These are phyloP conservation scores for Akanthomyces dipterigenus DNA, from an alignment of 2,329 filamentous ascomycete species.

Conservation along the genomic window DNA sequence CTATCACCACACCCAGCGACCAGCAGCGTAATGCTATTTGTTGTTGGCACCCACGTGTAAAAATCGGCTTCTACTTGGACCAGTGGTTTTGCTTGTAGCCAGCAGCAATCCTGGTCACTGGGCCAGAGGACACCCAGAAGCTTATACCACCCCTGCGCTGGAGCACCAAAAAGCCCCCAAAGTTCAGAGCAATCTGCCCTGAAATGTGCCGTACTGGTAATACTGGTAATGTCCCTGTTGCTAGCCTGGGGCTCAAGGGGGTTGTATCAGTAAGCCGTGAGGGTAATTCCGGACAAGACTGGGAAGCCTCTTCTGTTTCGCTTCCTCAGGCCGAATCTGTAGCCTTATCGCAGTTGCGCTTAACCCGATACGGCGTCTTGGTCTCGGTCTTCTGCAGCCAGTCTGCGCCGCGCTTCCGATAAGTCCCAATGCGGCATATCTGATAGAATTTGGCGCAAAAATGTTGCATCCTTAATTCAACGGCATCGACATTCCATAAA, in stretches of 20 bases:
- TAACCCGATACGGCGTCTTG: conserved; percentile 5
- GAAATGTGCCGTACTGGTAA: background rate
- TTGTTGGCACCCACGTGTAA: conserved; percentile 8
- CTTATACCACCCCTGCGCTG: background rate
- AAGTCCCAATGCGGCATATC: conserved; percentile 14
- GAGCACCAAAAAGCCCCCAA: background rate
- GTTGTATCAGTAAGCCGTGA: background rate
- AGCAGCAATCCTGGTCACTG: background rate
- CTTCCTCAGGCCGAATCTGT: conserved; percentile 13
- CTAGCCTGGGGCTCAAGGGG: background rate
- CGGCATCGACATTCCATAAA: conserved; percentile 7
- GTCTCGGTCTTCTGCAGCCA: conserved; percentile 8
- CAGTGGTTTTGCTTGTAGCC: background rate
- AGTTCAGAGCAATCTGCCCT: background rate
- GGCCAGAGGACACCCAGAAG: background rate
- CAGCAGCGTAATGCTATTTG: background rate
- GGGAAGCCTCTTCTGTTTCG: background rate
- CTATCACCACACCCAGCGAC: background rate
- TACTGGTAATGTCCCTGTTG: background rate
- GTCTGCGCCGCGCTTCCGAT: conserved; percentile 5
- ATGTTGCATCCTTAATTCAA: conserved; percentile 11
- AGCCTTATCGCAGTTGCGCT: conserved; percentile 11
- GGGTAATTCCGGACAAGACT: conserved; percentile 2
- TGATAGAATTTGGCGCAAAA: background rate
- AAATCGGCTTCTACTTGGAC: background rate